Evolutionary conservation across 75 land plant species (phyloP).

Genomic region (Chamaecyparis obtusa): DNA sequence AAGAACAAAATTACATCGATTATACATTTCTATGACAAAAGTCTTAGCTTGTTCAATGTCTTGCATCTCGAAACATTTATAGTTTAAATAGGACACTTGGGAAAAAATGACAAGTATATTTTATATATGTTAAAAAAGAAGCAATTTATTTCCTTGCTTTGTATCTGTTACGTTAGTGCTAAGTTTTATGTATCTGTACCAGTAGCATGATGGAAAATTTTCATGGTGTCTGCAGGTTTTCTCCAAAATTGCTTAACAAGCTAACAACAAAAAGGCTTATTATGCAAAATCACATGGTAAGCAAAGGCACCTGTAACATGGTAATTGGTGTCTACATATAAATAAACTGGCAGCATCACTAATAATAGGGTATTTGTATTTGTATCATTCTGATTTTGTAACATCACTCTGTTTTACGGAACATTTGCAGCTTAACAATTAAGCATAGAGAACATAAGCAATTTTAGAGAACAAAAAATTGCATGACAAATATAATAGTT

Average conservation of each 20-base stretch:
- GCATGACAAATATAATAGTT: background rate
- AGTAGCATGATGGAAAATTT: background rate
- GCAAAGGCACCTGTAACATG: background rate
- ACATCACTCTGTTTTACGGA: background rate
- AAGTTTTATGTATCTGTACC: background rate
- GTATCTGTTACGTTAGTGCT: background rate
- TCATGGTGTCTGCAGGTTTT: conserved; percentile 21
- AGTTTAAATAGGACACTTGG: background rate
- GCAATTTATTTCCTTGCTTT: background rate
- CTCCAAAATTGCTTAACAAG: conserved; percentile 20
- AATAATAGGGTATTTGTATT: background rate
- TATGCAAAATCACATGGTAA: conserved; percentile 34
- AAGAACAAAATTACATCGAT: background rate
- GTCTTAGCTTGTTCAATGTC: background rate
- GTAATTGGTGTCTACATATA: background rate
- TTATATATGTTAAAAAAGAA: background rate
- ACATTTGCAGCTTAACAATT: background rate
- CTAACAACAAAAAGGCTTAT: conserved; percentile 17
- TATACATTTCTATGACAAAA: background rate
- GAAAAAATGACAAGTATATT: background rate
- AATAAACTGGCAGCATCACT: background rate
- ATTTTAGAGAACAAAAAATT: background rate
- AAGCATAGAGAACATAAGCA: background rate
- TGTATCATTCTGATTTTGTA: background rate
- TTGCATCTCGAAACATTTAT: background rate